Percentiles rank a stretch among this genome's conserved stretches.
These are phyloP conservation scores for Mortierella sp. DNA, from an alignment of 371 early-diverging fungal genomes.

Conservation along the genomic window DNA sequence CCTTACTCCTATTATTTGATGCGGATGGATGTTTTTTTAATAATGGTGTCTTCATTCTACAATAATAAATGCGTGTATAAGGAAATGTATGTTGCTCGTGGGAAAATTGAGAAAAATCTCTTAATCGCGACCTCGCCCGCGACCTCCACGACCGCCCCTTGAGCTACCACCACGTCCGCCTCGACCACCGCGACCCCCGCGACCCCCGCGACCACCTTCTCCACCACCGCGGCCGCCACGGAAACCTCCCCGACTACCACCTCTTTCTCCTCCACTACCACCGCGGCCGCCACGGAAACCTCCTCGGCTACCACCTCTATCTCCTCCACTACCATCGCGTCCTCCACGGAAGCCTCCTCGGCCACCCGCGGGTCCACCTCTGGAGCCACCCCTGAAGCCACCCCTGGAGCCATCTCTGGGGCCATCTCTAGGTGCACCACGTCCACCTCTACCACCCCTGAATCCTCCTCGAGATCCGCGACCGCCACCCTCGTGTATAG, in stretches of 20 bases:
- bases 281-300: conserved; percentile 37
- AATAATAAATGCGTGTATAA: background rate
- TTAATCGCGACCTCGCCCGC: conserved; percentile 38
- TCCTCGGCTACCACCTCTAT: conserved; percentile 11
- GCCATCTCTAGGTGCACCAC: conserved; percentile 19
- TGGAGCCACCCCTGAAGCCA: conserved; percentile 10
- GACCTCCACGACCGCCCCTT: background rate
- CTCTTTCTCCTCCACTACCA: conserved; percentile 14
- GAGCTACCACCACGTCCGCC: conserved; percentile 15
- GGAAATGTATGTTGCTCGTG: conserved; percentile 4
- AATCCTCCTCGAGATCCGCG: conserved; percentile 32
- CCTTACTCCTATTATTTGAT: no score
- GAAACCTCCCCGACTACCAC: no score
- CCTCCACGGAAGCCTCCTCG: conserved; percentile 35
- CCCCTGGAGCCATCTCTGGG: conserved; percentile 16
- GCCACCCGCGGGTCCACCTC: conserved; percentile 15
- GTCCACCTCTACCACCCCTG: conserved; percentile 17
- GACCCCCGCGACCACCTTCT: background rate
- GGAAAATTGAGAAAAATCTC: background rate
- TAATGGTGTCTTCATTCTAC: no score
- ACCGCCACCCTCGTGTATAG: conserved; percentile 48
- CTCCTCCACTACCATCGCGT: conserved; percentile 24
- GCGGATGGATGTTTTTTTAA: no score
- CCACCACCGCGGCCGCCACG: conserved; percentile 20
- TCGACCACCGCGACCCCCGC: conserved; percentile 14